These are phyloP conservation scores for Myxozyma nipponensis DNA, from an alignment of 805 yeast genomes.

Conservation along the genomic window DNA sequence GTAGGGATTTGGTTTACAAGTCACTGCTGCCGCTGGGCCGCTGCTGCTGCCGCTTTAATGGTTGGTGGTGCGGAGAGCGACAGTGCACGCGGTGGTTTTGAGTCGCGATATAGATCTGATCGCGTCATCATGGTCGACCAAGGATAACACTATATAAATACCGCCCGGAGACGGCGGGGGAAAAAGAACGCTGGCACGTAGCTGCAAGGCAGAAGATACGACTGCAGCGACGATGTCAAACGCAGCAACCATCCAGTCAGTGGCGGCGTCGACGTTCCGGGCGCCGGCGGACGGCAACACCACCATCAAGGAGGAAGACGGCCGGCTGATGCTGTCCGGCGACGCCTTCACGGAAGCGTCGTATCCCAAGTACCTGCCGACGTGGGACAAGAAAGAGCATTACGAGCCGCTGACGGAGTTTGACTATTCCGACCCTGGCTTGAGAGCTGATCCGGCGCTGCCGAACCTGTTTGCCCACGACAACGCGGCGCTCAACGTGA, in stretches of 20 bases:
- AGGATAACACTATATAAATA: no score
- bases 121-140: no score
- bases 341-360: conserved; percentile 27
- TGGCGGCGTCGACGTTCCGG: conserved; percentile 32
- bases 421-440: conserved; percentile 61
- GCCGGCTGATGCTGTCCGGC: conserved; percentile 26
- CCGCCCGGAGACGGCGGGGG: no score
- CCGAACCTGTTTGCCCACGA: conserved; percentile 45
- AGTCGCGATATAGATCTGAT: no score
- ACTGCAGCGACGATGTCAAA: no score
- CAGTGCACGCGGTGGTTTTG: no score
- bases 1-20: no score
- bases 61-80: no score
- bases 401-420: conserved; percentile 52
- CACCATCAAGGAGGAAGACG: conserved; percentile 22
- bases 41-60: no score
- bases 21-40: no score
- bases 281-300: conserved; percentile 22
- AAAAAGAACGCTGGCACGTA: no score
- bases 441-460: conserved; percentile 56
- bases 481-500: conserved; percentile 34
- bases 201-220: no score
- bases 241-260: conserved; percentile 28
- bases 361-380: conserved; percentile 60
- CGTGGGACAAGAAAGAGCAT: conserved; percentile 61